phyloP scores from a whole-genome alignment of 352 stramenopile genomes.

The Globisporangium acanthophoron region DNA sequence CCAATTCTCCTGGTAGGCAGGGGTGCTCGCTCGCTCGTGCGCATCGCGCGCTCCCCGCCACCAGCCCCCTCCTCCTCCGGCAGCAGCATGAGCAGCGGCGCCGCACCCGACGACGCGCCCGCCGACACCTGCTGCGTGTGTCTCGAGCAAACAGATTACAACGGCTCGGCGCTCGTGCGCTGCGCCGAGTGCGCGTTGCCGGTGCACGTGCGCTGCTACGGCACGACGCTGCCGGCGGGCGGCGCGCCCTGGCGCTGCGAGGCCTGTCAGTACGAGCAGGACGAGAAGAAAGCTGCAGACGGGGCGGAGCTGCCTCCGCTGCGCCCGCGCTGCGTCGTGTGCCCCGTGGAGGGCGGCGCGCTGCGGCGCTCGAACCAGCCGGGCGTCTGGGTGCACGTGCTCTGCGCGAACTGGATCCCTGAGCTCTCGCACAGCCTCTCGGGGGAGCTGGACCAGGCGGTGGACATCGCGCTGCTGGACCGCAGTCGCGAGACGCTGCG shows the following conservation, averaged over 20 bases:
- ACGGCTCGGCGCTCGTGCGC: conserved; percentile 51
- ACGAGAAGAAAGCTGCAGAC: background rate
- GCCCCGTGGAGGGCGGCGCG: conserved; percentile 58
- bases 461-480: conserved; percentile 65
- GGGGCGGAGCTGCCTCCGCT: conserved; percentile 6
- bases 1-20: too few species aligned
- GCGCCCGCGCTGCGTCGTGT: conserved; percentile 62
- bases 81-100: background rate
- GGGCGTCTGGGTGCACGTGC: conserved; percentile 73
- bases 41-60: too few species aligned
- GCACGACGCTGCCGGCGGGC: conserved; percentile 34
- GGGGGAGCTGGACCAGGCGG: conserved; percentile 47
- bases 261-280: conserved; percentile 38
- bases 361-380: conserved; percentile 56
- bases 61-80: background rate
- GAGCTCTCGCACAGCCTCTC: conserved; percentile 74
- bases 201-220: conserved; percentile 82
- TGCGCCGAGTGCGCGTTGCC: conserved; percentile 53
- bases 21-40: too few species aligned
- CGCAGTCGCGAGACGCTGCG: conserved; percentile 62
- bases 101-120: background rate
- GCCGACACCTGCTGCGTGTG: conserved; percentile 56
- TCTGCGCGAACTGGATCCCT: conserved; percentile 85
- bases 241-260: conserved; percentile 59
- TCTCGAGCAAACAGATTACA: conserved; percentile 60